Base-by-base conservation (phyloP, 441 rosid species). In the Bruguiera hainesii region DNA sequence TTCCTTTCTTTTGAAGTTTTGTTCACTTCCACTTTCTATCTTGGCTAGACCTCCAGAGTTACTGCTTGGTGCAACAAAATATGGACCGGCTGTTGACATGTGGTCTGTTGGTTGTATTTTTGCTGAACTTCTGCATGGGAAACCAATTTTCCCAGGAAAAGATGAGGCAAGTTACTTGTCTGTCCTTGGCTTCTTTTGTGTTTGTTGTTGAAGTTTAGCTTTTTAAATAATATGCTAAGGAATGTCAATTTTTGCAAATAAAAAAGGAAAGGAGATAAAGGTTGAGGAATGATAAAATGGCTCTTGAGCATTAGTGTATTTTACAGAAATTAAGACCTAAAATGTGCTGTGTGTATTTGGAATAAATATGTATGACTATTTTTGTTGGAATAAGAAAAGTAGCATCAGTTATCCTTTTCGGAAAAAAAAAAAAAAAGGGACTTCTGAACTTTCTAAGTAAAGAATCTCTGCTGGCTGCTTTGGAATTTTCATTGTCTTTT, bases 11-110 rank as follows among this genome's bases (percentile, higher is more conserved):
- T 1, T 18, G 18, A 37, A 13, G 48, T 13, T 42, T 42, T 0
- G 1, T 13, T 13, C 48, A 42, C 48, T 42, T 42, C 0, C 48
- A 42, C 48, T 63, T 46, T 63, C 42, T 2, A 37, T 60, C 67
- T 74, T 73, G 52, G 30, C 6, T 83, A 94, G 99, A 75, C 99
- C 99, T 28, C 99, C 99, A 20, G 99, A 94, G 74, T 84, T 94
- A 80, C 83, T 94, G 28, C 98, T 94, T 77, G 99, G 99, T 66
- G 87, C 98, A 65, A 91, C 99, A 33, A 91, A 89, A 71, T 94
- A 94, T 77, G 98, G 98, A 64, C 98, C 99, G 62, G 96, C 98
- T n/a, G 97, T 91, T 76, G 98, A 91, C 68, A 94, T 91, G 98
- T 91, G 97, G 98, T 91, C 99, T 1, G 99, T 91, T 64, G 98